phyloP scores from a whole-genome alignment of 2,329 filamentous ascomycete genomes.

The Fusarium siculi region DNA sequence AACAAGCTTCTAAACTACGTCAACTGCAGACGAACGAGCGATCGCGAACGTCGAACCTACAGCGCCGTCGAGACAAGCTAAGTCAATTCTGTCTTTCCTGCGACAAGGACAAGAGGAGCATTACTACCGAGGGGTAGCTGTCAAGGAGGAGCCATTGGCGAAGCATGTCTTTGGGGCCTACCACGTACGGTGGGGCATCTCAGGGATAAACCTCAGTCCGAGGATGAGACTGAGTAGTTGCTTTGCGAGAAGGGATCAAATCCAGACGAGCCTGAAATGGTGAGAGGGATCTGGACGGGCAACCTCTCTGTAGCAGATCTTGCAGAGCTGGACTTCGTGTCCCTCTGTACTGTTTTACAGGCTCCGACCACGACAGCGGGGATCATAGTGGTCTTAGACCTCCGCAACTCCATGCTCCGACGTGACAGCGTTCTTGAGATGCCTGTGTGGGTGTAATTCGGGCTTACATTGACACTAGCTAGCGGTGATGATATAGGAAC shows the following conservation, averaged over 20 bases:
- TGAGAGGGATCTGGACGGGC: no score
- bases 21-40: neutral
- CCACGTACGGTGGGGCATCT: no score
- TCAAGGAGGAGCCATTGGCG: no score
- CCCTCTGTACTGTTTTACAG: neutral
- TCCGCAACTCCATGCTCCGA: neutral
- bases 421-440: neutral
- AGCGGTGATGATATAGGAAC: no score
- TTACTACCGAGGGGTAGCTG: neutral
- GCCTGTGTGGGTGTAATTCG: fast-evolving
- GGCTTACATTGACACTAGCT: no score
- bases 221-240: no score
- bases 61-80: no score
- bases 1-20: no score
- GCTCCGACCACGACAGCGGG: no score
- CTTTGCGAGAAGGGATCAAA: neutral
- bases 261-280: neutral
- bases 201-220: no score
- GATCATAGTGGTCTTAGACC: neutral
- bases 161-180: no score
- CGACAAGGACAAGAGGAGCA: neutral
- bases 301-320: neutral
- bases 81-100: no score
- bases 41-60: neutral
- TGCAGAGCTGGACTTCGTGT: neutral